Evolutionary conservation across 305 asterid genomes (phyloP), one percentile per base, ranked within the genome.

Genomic region (Solanum hybrid): DNA sequence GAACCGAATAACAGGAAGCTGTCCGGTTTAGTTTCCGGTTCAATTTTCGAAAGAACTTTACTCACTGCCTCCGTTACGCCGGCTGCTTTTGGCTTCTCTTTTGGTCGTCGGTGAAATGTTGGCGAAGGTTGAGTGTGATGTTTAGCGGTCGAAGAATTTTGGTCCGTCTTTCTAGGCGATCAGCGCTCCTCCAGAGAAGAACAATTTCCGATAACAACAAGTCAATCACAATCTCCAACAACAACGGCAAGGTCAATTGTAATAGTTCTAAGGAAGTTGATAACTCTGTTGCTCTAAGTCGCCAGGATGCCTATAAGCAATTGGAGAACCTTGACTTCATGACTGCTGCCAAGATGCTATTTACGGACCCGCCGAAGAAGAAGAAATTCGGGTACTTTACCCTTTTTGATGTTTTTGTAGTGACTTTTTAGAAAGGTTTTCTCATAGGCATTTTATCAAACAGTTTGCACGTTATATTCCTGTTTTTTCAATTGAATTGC

Each of bases 261-360:
- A 68, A 89, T 90, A 89, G 86, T 80, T 84, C 79, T 29, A 85
- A 90, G 65, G 93, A 86, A 37, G 85, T 91, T 34, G 88, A 88
- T 6, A 89, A 86, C 78, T 90, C 95, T 38, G 36, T 95, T 88
- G 93, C 98, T 17, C 77, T 91, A 91, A 94, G 91, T 89, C 92
- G 51, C 8, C 91, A 91, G 83, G 94, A 91, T 38, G 95, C 96
- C 20, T 96, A 96, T 90, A 95, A 95, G 91, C 97, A 96, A 85
- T 94, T 97, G 3, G 91, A 92, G 1, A 94, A 95, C 87, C 98
- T 97, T 22, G 94, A 96, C 90, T 97, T 97, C 90, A 90, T 80
- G 95, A 93, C 90, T 4, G 99, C 99, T 27, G 91, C 96, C 29
- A 94, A 94, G 78, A 97, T 97, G 88, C 94, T 97, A 70, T 96